These are phyloP conservation scores for Boletus fagicola DNA, from an alignment of 768 basidiomycete genomes.

Conservation along the genomic window DNA sequence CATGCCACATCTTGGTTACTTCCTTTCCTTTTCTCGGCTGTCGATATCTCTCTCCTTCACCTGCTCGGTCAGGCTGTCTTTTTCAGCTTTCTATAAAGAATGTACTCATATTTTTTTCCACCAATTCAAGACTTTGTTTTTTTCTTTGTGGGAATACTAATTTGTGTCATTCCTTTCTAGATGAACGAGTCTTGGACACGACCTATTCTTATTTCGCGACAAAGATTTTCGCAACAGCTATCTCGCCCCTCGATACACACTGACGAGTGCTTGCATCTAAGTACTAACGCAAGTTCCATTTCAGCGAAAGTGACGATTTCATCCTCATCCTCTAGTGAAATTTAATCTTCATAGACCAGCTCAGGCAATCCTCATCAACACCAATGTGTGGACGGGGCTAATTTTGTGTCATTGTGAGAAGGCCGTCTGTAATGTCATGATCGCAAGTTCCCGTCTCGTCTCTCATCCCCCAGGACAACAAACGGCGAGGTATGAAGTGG, in stretches of 20 bases:
- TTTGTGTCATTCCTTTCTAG: not conserved
- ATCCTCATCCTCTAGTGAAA: not conserved
- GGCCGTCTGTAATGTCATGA: not conserved
- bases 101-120: conserved; percentile 19
- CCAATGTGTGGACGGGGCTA: not conserved
- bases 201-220: not conserved
- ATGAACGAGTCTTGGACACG: not conserved
- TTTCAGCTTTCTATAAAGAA: conserved; percentile 4
- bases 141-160: conserved; percentile 1
- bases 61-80: conserved; percentile 27
- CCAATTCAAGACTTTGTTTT: conserved; percentile 13
- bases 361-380: not conserved
- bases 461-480: not conserved
- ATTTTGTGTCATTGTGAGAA: not conserved
- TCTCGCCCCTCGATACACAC: not conserved
- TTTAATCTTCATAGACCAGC: not conserved
- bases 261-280: not conserved
- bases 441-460: not conserved
- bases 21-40: not conserved
- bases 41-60: conserved; percentile 4
- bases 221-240: not conserved
- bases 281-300: not conserved
- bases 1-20: conserved; percentile 10
- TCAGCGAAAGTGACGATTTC: not conserved
- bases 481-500: not conserved